Evolutionary conservation across 495 filamentous ascomycete genomes (phyloP).

Genomic region (Aeminium ludgeri): DNA sequence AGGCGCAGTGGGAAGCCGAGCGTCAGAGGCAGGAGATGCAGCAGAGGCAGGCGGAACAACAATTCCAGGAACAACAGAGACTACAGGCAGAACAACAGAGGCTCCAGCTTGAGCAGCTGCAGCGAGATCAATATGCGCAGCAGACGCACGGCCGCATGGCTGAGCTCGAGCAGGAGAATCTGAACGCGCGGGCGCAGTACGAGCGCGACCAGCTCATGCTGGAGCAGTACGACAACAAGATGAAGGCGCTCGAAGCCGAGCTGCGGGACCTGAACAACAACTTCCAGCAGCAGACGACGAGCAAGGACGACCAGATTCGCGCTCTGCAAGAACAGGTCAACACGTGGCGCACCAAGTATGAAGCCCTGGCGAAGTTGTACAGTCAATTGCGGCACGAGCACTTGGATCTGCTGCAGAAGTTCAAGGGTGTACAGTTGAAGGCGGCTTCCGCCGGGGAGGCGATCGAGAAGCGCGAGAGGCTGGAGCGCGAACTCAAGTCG

Average conservation of each 20-base stretch:
- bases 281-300: constrained; percentile 65
- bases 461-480: constrained; percentile 82
- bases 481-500: constrained; percentile 93
- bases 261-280: constrained; percentile 65
- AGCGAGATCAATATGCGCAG: constrained; percentile 71
- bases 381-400: constrained; percentile 92
- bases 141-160: constrained; percentile 88
- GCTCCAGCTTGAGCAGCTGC: constrained; percentile 73
- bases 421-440: constrained; percentile 89
- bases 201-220: constrained; percentile 93
- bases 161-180: constrained; percentile 84
- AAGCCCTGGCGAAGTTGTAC: constrained; percentile 89
- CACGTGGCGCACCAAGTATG: constrained; percentile 93
- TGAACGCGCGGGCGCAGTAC: constrained; percentile 87
- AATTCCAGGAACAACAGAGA: constrained; percentile 91
- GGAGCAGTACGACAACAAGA: constrained; percentile 84
- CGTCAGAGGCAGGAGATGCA: constrained; percentile 69
- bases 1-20: constrained; percentile 58
- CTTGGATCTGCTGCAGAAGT: constrained; percentile 82
- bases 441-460: constrained; percentile 93
- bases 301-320: constrained; percentile 86
- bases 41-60: constrained; percentile 64
- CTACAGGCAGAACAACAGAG: constrained; percentile 75
- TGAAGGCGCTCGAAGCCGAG: constrained; percentile 84
- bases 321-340: constrained; percentile 88